These are phyloP conservation scores for Phlyctochytrium arcticum DNA, from an alignment of 192 early-diverging fungal species.

Conservation along the genomic window DNA sequence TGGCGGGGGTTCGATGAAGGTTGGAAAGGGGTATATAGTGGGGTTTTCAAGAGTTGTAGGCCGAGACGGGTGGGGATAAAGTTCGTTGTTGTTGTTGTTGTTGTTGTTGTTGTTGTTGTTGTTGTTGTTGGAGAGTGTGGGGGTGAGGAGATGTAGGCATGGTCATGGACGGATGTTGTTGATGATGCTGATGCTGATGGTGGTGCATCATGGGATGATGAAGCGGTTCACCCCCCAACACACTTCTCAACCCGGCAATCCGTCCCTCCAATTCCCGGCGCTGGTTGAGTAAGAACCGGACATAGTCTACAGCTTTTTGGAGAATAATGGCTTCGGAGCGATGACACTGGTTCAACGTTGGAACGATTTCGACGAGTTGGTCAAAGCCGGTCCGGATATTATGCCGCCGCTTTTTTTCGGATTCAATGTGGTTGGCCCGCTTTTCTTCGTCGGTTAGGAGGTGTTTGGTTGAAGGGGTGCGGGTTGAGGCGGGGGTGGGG, in stretches of 20 bases:
- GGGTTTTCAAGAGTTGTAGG: too few species aligned
- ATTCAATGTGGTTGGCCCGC: slow-evolving; percentile 92
- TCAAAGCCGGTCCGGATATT: slow-evolving; percentile 90
- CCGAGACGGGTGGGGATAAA: too few species aligned
- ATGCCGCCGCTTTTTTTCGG: slow-evolving; percentile 87
- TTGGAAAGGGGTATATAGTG: too few species aligned
- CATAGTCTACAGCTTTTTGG: slow-evolving; percentile 49
- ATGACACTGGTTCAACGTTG: slow-evolving; percentile 73
- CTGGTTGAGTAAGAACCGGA: slow-evolving; percentile 16
- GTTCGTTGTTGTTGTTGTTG: too few species aligned
- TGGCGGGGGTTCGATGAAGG: too few species aligned
- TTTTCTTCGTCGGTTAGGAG: slow-evolving; percentile 84
- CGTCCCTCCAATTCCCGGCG: slow-evolving; percentile 3
- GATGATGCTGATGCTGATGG: too few species aligned
- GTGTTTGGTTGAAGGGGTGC: not conserved
- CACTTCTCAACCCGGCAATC: slow-evolving; percentile 1
- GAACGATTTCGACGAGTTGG: slow-evolving; percentile 82
- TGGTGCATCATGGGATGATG: too few species aligned
- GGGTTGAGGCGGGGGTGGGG: not conserved
- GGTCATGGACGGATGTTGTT: too few species aligned
- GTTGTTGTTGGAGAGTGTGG: too few species aligned
- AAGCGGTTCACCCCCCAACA: too few species aligned
- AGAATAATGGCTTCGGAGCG: slow-evolving; percentile 81
- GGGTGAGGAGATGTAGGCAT: too few species aligned
- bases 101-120: too few species aligned